A percentile compares a stretch with the other conserved stretches of the same genome.
Conservation (phyloP, 1,139 yeast genomes). For the Kodamaea sp. region DNA sequence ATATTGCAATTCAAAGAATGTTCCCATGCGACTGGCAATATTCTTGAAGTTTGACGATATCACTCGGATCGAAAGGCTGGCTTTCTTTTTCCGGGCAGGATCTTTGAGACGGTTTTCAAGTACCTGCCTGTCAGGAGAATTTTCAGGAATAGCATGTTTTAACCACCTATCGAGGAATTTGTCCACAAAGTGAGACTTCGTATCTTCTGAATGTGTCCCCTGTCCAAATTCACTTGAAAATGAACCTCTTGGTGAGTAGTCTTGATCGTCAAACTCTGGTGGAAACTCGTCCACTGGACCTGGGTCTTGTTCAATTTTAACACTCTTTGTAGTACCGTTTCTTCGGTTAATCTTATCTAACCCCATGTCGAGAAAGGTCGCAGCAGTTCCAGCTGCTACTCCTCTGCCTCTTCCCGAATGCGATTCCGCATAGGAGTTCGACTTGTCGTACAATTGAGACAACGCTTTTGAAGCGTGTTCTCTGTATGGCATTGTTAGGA, state of each 20-base stretch:
- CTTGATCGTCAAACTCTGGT: neutral
- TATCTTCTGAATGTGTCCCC: slow-evolving; percentile 4
- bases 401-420: slow-evolving; percentile 44
- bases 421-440: slow-evolving; percentile 26
- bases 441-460: slow-evolving; percentile 20
- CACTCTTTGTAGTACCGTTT: neutral
- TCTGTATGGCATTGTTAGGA: slow-evolving; percentile 6
- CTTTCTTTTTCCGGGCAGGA: slow-evolving; percentile 44
- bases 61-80: slow-evolving; percentile 51
- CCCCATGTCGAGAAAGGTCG: slow-evolving; percentile 56
- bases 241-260: neutral
- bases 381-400: slow-evolving; percentile 59
- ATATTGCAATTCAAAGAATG: slow-evolving; percentile 56
- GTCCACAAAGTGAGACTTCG: slow-evolving; percentile 55
- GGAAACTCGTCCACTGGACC: neutral
- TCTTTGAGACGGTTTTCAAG: slow-evolving; percentile 47
- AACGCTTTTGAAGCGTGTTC: slow-evolving; percentile 13
- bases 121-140: slow-evolving; percentile 46
- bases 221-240: neutral
- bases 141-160: slow-evolving; percentile 48
- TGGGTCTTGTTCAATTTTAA: neutral
- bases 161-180: slow-evolving; percentile 55
- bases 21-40: slow-evolving; percentile 54
- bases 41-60: slow-evolving; percentile 53
- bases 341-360: slow-evolving; percentile 37